Evolutionary conservation across 345 rosid species (phyloP).

Genomic region (Eucalyptus urophylla): DNA sequence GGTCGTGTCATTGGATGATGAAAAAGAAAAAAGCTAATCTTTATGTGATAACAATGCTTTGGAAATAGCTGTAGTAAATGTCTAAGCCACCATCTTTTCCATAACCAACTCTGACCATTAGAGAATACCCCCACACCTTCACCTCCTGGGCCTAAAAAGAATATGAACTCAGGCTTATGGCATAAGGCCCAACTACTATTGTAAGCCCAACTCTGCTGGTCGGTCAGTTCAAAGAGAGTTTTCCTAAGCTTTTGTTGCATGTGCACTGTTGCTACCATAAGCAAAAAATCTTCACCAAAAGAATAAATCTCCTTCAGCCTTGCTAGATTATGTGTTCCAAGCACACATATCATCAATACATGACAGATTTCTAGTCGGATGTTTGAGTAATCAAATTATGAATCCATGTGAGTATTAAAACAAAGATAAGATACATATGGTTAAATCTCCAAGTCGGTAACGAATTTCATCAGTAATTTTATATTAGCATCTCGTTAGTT

Average conservation of each 20-base stretch:
- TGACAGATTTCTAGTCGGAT: background rate
- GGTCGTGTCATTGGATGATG: background rate
- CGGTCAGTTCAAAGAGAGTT: background rate
- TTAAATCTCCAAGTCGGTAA: background rate
- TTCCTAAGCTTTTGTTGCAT: background rate
- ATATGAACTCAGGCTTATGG: background rate
- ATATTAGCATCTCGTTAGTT: background rate
- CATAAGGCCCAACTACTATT: background rate
- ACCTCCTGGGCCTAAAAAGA: background rate
- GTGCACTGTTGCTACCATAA: background rate
- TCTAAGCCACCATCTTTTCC: background rate
- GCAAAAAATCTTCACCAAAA: background rate
- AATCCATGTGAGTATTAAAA: background rate
- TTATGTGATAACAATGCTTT: background rate
- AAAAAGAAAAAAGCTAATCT: background rate
- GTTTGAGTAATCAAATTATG: background rate
- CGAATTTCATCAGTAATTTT: background rate
- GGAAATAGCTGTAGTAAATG: background rate
- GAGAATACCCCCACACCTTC: background rate
- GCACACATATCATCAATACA: background rate
- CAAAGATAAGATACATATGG: accelerated
- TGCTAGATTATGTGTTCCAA: background rate
- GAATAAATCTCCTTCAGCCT: background rate
- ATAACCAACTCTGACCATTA: background rate
- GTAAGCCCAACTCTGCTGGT: background rate